Base-by-base conservation (phyloP, 1,139 yeast species). In the Ashbya aceris region DNA sequence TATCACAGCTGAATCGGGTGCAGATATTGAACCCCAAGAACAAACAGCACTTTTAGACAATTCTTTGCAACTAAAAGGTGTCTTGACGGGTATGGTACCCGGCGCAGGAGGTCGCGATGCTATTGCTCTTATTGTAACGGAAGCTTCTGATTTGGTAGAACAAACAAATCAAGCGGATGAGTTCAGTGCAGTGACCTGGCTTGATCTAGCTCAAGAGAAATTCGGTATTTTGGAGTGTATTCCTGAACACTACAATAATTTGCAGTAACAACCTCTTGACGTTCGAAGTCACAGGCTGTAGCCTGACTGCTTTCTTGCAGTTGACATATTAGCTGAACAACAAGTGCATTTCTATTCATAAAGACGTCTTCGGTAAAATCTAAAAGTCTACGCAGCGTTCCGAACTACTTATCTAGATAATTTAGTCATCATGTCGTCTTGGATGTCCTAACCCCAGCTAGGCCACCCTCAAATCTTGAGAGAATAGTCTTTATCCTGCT, bases 91-190 rank as follows among this genome's bases (percentile, higher is more conserved):
- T 8, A 93, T 91, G 28, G 95, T 91, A 3, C 98, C 98, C 0
- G 98, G 98, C 2, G 98, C 98, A 0, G 98, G 98, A 17, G 98
- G 98, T 0, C 83, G 77, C 58, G 98, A 91, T 66, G 98, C 98
- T 0, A 76, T 91, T 32, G 75, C 94, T 46, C 57, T 89, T 27
- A 63, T 91, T 29, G 81, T 82, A 3, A 65, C 74, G 3, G 78
- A 73, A 27, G 60, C 63, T 1, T 62, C 76, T 4, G 45, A 56
- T 2, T 66, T 84, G 36, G 53, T 62, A 10, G 44, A 48, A 3
- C 54, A 56, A 2, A 70, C 78, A 0, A 47, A 51, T 1, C 48
- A 43, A 0, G 48, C 52, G 12, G 38, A 42, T 8, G 44, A 47
- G n/a, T 75, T 77, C 46, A 45, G 53, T 2, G 59, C 63, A 20